phyloP scores from a whole-genome alignment of 2,329 filamentous ascomycete species.

The Cladosporium sp. region DNA sequence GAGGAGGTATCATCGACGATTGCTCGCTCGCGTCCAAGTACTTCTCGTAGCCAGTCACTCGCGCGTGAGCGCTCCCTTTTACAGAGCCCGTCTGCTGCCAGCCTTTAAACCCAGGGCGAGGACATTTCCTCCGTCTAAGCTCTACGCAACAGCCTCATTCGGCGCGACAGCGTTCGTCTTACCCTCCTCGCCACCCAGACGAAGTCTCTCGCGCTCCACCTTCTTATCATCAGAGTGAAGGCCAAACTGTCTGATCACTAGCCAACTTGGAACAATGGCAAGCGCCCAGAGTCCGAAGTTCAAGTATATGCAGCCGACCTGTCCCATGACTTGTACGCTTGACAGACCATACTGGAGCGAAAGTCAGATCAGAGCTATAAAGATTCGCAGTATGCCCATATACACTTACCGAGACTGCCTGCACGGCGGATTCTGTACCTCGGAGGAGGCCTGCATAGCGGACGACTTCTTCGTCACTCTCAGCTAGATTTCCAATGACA shows the following conservation, averaged over 20 bases:
- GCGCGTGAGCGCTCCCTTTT: neutral
- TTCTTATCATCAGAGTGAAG: conserved; percentile 17
- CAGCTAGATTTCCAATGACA: conserved; percentile 62
- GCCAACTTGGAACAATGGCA: conserved; percentile 62
- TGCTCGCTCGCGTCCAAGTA: too few species aligned
- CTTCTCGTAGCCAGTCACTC: too few species aligned
- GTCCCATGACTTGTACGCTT: conserved; percentile 58
- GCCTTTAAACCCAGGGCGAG: too few species aligned
- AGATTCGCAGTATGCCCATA: neutral
- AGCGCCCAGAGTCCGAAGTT: conserved; percentile 67
- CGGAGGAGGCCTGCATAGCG: conserved; percentile 64
- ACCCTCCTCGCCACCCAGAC: neutral
- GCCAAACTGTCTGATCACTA: conserved; percentile 58
- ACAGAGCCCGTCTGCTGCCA: too few species aligned
- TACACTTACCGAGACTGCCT: conserved; percentile 57
- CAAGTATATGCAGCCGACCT: conserved; percentile 64
- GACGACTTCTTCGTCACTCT: conserved; percentile 59
- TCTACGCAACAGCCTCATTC: neutral
- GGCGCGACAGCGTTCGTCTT: neutral
- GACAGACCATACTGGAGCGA: conserved; percentile 58
- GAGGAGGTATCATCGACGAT: too few species aligned
- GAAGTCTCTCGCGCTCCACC: conserved; percentile 12
- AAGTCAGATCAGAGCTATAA: neutral
- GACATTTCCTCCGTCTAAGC: too few species aligned
- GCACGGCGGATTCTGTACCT: conserved; percentile 68